Percentiles rank a stretch among this genome's conserved stretches.
These are phyloP conservation scores for Fusarium sp. DNA, from an alignment of 2,329 filamentous ascomycete genomes.

Conservation along the genomic window DNA sequence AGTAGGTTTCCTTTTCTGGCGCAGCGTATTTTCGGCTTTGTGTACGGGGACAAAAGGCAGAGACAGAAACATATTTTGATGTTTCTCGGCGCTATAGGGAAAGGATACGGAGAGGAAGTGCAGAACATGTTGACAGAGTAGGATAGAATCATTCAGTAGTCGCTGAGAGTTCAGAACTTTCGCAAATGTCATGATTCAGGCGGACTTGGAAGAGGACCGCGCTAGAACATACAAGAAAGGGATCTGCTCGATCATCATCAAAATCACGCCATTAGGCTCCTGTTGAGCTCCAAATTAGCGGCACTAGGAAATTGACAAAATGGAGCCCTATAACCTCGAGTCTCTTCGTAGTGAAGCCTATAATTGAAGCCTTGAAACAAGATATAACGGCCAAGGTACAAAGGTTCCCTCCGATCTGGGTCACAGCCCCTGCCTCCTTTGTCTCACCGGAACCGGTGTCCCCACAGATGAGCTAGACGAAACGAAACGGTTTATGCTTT, in stretches of 20 bases:
- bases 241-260: slow-evolving; percentile 40
- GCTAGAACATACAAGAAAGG: slow-evolving; percentile 37
- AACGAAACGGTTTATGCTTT: slow-evolving; percentile 38
- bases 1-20: slow-evolving; percentile 33
- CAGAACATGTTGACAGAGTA: slow-evolving; percentile 11
- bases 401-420: slow-evolving; percentile 39
- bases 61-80: slow-evolving; percentile 18
- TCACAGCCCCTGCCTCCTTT: slow-evolving; percentile 33
- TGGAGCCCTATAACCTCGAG: slow-evolving; percentile 24
- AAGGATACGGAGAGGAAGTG: slow-evolving; percentile 6
- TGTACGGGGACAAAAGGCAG: slow-evolving; percentile 24
- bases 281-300: slow-evolving; percentile 26
- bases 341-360: slow-evolving; percentile 18
- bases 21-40: slow-evolving; percentile 39
- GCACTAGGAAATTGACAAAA: slow-evolving; percentile 26
- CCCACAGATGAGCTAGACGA: slow-evolving; percentile 42
- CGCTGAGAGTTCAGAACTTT: not conserved
- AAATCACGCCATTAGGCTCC: slow-evolving; percentile 41
- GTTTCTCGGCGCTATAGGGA: slow-evolving; percentile 13
- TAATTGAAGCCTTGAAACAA: slow-evolving; percentile 36
- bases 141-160: slow-evolving; percentile 3
- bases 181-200: slow-evolving; percentile 24
- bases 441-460: slow-evolving; percentile 38
- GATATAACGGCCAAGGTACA: slow-evolving; percentile 31
- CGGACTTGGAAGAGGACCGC: slow-evolving; percentile 24